Base-by-base conservation (phyloP, 116 monocot species). In the Papilionanthe hybrid region DNA sequence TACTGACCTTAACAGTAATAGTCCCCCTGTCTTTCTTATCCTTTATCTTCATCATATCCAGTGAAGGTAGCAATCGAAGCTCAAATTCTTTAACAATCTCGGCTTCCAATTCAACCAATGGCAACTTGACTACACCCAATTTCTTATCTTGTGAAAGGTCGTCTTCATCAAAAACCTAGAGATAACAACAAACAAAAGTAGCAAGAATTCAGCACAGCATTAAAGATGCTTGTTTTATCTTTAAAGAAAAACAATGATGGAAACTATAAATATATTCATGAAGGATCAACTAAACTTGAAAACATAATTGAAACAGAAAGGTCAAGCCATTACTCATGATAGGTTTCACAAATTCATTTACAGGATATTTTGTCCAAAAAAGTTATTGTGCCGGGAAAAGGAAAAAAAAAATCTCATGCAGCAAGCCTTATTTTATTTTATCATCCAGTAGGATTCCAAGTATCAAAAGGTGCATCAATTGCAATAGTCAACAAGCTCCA, bases 11-110 rank as follows among this genome's bases (percentile, higher is more conserved):
- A 28, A 96, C 55, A n/a, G 90, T 95, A 28, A 99, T 79, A 20
- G 82, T 87, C 66, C 99, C 99, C 78, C 99, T 85, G 74, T 99
- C 95, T 83, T 99, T 99, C 85, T 91, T 99, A 71, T 99, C 99
- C 82, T 88, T 94, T 66, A 94, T 82, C 81, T 94, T 99, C 69
- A 91, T 73, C 79, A 88, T 94, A 86, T 95, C 95, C 0, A 93
- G 86, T 57, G 95, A 82, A 20, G 93, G 84, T 45, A 91, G 76
- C 87, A 99, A 84, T 55, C 84, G 86, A 60, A 99, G 87, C 28
- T 90, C 91, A 75, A 82, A 19, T 79, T 99, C 99, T 81, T 90
- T 94, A 23, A 79, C 17, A 41, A 67, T 77, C 78, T 93, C 99
- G 79, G 89, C 71, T 82, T 86, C 90, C 89, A 99, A 82, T 60